These are phyloP conservation scores for Lizanozyma gosingica DNA, from an alignment of 1,139 yeast genomes.

Conservation along the genomic window DNA sequence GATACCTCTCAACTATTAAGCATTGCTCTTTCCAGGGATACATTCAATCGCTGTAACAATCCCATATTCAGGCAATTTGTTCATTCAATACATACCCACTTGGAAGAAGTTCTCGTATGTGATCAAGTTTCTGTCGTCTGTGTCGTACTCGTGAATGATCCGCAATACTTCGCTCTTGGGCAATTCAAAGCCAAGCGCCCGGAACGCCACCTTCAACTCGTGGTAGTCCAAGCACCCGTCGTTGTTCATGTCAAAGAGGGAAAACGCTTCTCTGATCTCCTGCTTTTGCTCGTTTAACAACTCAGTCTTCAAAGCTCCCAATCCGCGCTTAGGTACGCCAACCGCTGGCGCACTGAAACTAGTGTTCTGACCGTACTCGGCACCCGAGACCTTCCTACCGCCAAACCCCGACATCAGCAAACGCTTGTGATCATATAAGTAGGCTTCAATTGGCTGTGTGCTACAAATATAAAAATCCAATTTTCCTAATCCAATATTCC, in stretches of 20 bases:
- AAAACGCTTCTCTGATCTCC: slow-evolving; percentile 90
- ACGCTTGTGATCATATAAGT: too few relatives aligned
- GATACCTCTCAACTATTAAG: background rate
- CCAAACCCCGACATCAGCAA: background rate
- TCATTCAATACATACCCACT: slow-evolving; percentile 41
- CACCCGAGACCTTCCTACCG: background rate
- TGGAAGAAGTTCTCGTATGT: slow-evolving; percentile 75
- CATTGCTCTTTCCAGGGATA: too few relatives aligned
- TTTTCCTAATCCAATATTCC: too few relatives aligned
- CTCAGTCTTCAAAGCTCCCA: slow-evolving; percentile 44
- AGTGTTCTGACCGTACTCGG: background rate
- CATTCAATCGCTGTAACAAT: too few relatives aligned
- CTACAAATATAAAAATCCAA: too few relatives aligned
- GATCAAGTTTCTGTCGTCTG: slow-evolving; percentile 64
- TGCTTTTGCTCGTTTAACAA: slow-evolving; percentile 83
- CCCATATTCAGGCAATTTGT: too few relatives aligned
- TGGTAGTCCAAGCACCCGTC: slow-evolving; percentile 91
- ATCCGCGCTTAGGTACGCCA: slow-evolving; percentile 15
- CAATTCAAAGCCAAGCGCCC: slow-evolving; percentile 90
- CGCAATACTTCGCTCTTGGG: slow-evolving; percentile 73
- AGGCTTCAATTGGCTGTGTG: too few relatives aligned
- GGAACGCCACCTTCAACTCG: slow-evolving; percentile 83
- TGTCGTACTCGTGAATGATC: slow-evolving; percentile 73
- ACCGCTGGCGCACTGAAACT: background rate
- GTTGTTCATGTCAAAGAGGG: slow-evolving; percentile 83